Base-by-base conservation (phyloP, 805 yeast genomes). In the Monosporozyma servazzii region DNA sequence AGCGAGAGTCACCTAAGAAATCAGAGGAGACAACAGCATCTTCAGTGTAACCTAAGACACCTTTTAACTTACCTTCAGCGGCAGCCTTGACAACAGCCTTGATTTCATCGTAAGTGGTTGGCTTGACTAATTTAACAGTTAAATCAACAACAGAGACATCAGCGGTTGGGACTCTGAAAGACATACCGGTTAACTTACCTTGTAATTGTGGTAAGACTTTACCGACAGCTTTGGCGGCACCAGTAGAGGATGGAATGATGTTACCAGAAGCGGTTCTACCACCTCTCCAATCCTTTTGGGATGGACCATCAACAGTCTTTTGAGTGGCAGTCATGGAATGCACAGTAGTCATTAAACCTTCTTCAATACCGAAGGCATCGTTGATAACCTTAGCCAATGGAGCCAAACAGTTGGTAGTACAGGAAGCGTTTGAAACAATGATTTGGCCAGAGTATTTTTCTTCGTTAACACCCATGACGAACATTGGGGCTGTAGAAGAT, bases 231-330 rank as follows among this genome's bases (percentile, higher is more conserved):
- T 81, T 81, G 57, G 86, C 86, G 61, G 86, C 86, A 76, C 86
- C 86, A 51, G 86, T 81, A 60, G 86, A 79, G 52, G 85, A 80
- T 71, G 86, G 86, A 64, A 81, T 81, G 68, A 81, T 80, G 79
- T 81, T 81, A 66, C 81, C 85, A 56, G 84, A 78, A 65, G 86
- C 86, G 62, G 85, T 79, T 75, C 86, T 78, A 70, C 86, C 86
- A 74, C 86, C 85, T 79, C 86, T 79, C 86, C 86, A 81, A 75
- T 81, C 86, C 74, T 81, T 81, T 75, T 79, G 83, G 69, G 86
- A 81, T 67, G 86, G 84, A 74, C 85, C 86, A 68, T 81, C 86
- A 62, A 81, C 86, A 56, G 85, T 80, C 75, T 80, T 80, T 71
- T 81, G 85, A 58, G 86, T 78, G 54, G 86, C 86, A 56, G 86